A percentile compares a stretch with the other conserved stretches of the same genome.
Evolutionary conservation across 2,329 filamentous ascomycete genomes (phyloP).

Genomic region (Trichoderma guizhouense): DNA sequence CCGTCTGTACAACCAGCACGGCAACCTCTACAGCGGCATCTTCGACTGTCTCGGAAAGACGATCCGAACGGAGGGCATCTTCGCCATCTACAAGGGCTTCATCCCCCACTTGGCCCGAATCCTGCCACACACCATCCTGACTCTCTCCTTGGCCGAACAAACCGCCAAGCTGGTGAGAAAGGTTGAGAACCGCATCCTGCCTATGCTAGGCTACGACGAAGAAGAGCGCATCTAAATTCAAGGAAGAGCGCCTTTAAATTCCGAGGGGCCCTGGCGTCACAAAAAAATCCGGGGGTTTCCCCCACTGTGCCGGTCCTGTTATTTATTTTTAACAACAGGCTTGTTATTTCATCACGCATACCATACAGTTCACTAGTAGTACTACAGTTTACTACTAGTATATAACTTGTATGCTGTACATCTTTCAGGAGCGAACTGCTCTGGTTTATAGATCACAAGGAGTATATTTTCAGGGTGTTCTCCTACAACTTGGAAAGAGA

Average conservation of each 20-base stretch:
- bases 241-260: conserved; percentile 9
- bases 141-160: conserved; percentile 89
- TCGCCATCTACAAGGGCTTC: conserved; percentile 98
- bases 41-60: conserved; percentile 92
- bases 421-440: conserved; percentile 7
- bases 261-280: not conserved
- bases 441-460: conserved; percentile 19
- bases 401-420: not conserved
- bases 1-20: conserved; percentile 97
- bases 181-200: conserved; percentile 62
- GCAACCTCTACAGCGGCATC: conserved; percentile 90
- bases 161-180: conserved; percentile 88
- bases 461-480: conserved; percentile 3
- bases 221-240: conserved; percentile 3
- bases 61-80: conserved; percentile 80
- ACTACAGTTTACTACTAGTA: not conserved
- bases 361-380: not conserved
- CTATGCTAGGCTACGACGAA: conserved; percentile 33
- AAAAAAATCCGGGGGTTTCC: not conserved
- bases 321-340: not conserved
- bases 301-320: not conserved
- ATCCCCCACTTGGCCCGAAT: conserved; percentile 92
- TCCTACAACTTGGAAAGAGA: conserved; percentile 7
- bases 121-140: conserved; percentile 91
- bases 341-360: conserved; percentile 9